phyloP scores from a whole-genome alignment of 257 asterid genomes.

The Solanum medicagineum region DNA sequence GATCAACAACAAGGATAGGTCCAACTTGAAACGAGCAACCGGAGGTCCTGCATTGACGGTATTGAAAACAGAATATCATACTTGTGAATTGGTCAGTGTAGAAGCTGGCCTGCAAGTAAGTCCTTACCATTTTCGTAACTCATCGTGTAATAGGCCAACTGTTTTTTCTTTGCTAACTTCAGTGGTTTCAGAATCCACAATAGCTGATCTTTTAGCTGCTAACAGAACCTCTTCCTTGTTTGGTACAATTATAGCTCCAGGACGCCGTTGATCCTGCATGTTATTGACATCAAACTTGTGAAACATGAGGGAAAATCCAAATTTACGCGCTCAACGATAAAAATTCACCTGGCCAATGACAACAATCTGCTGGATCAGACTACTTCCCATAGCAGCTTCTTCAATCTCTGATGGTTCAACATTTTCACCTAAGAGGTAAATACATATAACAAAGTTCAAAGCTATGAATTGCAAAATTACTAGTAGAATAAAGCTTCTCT shows the following conservation, averaged over 20 bases:
- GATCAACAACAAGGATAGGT: conserved; percentile 58
- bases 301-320: not conserved
- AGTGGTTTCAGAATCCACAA: conserved; percentile 37
- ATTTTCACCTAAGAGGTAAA: conserved; percentile 54
- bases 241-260: conserved; percentile 80
- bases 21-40: conserved; percentile 80
- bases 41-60: conserved; percentile 44
- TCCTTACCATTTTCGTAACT: conserved; percentile 62
- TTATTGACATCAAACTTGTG: not conserved
- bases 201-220: conserved; percentile 50
- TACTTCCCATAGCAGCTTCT: conserved; percentile 84
- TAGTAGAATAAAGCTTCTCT: not conserved
- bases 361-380: conserved; percentile 72
- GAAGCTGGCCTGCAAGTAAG: not conserved
- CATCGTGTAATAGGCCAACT: conserved; percentile 40
- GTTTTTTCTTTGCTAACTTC: conserved; percentile 53
- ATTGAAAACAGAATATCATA: not conserved
- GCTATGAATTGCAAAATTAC: not conserved
- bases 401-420: conserved; percentile 89
- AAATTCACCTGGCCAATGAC: conserved; percentile 76
- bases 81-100: not conserved
- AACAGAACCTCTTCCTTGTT: conserved; percentile 58
- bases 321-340: not conserved
- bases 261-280: conserved; percentile 79
- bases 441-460: not conserved